phyloP scores from a whole-genome alignment of 176 grass and related monocot genomes.

The Cymbopogon citratus region DNA sequence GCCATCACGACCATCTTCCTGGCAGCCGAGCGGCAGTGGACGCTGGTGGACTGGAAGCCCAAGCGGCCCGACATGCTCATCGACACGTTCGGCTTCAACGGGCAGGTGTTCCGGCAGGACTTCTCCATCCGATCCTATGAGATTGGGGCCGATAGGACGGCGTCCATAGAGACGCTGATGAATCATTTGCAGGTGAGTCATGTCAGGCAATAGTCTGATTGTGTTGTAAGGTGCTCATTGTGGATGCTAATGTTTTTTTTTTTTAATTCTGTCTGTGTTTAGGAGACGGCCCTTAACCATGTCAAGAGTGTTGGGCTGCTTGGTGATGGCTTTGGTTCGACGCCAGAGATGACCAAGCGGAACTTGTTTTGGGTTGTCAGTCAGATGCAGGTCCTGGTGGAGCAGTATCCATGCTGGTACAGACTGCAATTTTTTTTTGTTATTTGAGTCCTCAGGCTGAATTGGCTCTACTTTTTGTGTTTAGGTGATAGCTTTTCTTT shows the following conservation, averaged over 20 bases:
- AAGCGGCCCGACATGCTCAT: conserved; percentile 68
- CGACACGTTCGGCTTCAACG: conserved; percentile 56
- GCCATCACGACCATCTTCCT: conserved; percentile 69
- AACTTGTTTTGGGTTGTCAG: conserved; percentile 79
- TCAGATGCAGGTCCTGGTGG: conserved; percentile 57
- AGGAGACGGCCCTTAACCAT: conserved; percentile 60
- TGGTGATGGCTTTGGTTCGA: conserved; percentile 68
- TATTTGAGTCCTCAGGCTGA: background rate
- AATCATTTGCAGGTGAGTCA: conserved; percentile 62
- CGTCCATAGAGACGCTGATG: conserved; percentile 73
- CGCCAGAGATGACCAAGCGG: conserved; percentile 67
- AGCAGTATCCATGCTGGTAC: conserved; percentile 74
- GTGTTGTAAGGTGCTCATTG: background rate
- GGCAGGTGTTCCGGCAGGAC: conserved; percentile 61
- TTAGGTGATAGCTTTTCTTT: background rate
- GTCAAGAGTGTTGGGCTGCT: conserved; percentile 58
- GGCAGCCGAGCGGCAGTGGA: conserved; percentile 64
- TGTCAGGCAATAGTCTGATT: background rate
- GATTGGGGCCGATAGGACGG: conserved; percentile 57
- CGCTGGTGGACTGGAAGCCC: conserved; percentile 60
- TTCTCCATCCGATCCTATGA: conserved; percentile 75
- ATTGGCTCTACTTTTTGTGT: background rate
- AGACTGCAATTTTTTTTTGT: background rate
- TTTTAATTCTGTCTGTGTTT: background rate
- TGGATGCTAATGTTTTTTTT: background rate